Conservation (phyloP, 2,329 filamentous ascomycete genomes). For the Monosporascus sp. region DNA sequence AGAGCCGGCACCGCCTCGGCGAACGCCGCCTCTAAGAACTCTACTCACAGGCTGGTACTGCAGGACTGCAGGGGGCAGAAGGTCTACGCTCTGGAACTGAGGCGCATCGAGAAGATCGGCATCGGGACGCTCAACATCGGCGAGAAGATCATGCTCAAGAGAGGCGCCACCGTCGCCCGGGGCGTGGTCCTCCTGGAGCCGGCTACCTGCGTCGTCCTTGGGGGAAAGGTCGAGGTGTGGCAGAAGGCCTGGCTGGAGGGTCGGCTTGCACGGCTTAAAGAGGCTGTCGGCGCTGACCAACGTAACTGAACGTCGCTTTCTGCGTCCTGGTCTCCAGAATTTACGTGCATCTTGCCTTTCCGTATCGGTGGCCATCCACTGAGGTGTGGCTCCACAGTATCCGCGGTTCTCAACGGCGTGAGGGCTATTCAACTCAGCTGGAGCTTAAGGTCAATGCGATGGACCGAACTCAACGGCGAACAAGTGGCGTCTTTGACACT, state of each 20-base stretch:
- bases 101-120: conserved; percentile 58
- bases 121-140: conserved; percentile 68
- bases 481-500: too few species aligned
- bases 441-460: too few species aligned
- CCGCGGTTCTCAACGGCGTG: too few species aligned
- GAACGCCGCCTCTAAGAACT: conserved; percentile 32
- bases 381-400: too few species aligned
- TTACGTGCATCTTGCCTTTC: too few species aligned
- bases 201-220: conserved; percentile 63
- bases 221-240: conserved; percentile 79
- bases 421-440: too few species aligned
- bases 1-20: conserved; percentile 6
- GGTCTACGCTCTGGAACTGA: conserved; percentile 69
- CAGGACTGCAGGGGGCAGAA: conserved; percentile 72
- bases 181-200: conserved; percentile 78
- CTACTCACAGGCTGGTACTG: conserved; percentile 75
- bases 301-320: conserved; percentile 1
- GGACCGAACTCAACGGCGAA: too few species aligned
- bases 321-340: too few species aligned
- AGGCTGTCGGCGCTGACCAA: conserved; percentile 42
- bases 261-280: conserved; percentile 64
- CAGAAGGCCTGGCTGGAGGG: conserved; percentile 73
- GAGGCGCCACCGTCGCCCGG: conserved; percentile 61
- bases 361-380: too few species aligned
- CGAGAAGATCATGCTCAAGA: conserved; percentile 70